Conservation (phyloP, 2,329 filamentous ascomycete genomes). For the Hymenoscyphus infarciens region DNA sequence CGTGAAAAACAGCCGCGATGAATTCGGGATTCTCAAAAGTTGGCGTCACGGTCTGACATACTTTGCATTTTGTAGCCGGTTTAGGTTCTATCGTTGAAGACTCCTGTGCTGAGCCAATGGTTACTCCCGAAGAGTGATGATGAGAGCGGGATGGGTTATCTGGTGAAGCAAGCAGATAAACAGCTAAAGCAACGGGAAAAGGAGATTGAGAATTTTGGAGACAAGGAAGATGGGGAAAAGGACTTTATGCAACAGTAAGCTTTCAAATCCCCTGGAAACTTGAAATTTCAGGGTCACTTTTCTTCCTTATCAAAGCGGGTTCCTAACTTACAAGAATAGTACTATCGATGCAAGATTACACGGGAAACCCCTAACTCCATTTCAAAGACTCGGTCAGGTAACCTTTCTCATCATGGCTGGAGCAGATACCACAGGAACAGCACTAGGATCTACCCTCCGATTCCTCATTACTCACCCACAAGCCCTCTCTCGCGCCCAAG, state of each 20-base stretch:
- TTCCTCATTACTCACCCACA: background rate
- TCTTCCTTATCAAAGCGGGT: background rate
- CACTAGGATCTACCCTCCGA: background rate
- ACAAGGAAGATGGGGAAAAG: background rate
- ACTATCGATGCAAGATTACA: background rate
- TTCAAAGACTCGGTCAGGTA: background rate
- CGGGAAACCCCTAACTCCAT: background rate
- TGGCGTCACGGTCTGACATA: background rate
- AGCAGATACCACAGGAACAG: background rate
- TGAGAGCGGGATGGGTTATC: background rate
- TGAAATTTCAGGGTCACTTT: too few species aligned
- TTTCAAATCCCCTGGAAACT: background rate
- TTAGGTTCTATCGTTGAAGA: background rate
- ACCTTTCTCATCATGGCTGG: background rate
- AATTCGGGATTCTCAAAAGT: background rate
- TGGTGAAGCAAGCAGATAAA: background rate
- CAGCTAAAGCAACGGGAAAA: background rate
- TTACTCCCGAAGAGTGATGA: background rate
- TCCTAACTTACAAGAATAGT: background rate
- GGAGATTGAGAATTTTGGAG: background rate
- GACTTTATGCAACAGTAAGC: background rate
- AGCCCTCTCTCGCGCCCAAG: background rate
- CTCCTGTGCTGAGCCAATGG: background rate
- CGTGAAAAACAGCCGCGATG: background rate
- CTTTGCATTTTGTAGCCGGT: background rate